These are phyloP conservation scores for Pseudopediastrum boryanum DNA, from an alignment of 139 green algal species.

Conservation along the genomic window DNA sequence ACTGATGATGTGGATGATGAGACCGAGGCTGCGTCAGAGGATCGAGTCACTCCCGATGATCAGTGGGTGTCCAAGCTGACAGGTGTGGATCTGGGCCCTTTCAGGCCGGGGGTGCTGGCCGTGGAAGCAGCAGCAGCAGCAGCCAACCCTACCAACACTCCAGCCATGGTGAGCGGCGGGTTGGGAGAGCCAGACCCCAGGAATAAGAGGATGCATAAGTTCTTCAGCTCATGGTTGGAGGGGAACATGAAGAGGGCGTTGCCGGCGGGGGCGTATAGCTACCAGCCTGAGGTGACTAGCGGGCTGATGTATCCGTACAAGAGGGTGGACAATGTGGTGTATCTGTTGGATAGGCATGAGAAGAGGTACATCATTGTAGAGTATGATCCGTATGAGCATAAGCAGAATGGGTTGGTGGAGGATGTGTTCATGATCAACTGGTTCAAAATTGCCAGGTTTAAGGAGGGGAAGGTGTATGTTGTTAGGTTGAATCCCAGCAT, in stretches of 20 bases:
- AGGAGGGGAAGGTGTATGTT: constrained; percentile 13
- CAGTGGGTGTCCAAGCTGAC: no score
- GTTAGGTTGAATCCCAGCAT: constrained; percentile 8
- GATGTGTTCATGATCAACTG: constrained; percentile 27
- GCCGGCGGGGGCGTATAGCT: neutral
- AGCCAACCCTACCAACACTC: no score
- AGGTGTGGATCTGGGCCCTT: no score
- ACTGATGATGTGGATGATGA: no score
- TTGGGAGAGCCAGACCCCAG: no score
- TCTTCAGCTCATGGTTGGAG: no score
- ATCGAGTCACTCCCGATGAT: no score
- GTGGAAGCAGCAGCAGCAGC: no score
- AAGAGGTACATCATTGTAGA: constrained; percentile 10
- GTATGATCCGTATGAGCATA: constrained; percentile 8
- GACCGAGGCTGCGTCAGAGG: no score
- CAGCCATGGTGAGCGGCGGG: no score
- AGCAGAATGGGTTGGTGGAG: constrained; percentile 7
- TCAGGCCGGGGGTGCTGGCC: no score
- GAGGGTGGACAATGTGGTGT: constrained; percentile 4
- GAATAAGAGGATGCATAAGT: no score
- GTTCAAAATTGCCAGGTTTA: constrained; percentile 10
- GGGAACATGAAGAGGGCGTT: neutral
- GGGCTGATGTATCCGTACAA: constrained; percentile 8
- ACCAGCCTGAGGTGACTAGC: constrained; percentile 2
- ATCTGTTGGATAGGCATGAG: neutral